Percentiles rank a stretch among this genome's conserved stretches.
Evolutionary conservation across 2,329 filamentous ascomycete genomes (phyloP).

Genomic region (Xylaria sp.): DNA sequence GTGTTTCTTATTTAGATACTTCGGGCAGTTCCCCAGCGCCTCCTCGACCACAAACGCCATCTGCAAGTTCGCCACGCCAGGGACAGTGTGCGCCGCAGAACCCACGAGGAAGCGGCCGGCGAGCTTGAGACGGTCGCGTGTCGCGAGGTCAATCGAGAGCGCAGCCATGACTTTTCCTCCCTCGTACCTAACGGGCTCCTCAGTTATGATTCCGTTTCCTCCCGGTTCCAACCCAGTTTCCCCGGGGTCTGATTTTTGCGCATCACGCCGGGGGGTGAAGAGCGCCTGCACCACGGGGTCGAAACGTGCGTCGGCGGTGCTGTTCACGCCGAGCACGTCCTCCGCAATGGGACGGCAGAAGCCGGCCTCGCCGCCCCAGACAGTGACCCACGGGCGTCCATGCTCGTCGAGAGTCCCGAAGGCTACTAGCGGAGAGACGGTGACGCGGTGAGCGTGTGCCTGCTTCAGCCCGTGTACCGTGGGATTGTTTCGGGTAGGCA

Average conservation of each 20-base stretch:
- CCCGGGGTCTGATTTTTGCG: background rate
- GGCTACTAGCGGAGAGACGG: constrained; percentile 70
- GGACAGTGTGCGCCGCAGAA: constrained; percentile 47
- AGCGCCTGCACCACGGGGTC: constrained; percentile 75
- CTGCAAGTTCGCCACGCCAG: constrained; percentile 47
- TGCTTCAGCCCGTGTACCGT: constrained; percentile 67
- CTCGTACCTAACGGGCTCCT: constrained; percentile 40
- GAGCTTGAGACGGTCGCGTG: constrained; percentile 74
- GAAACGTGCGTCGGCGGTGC: constrained; percentile 61
- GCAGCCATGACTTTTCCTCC: constrained; percentile 54
- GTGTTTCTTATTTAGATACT: constrained; percentile 79
- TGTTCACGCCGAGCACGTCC: constrained; percentile 67
- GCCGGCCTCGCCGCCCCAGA: constrained; percentile 77
- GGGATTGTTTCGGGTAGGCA: constrained; percentile 67
- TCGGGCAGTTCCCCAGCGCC: constrained; percentile 82
- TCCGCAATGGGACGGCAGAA: constrained; percentile 69
- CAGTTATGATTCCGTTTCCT: constrained; percentile 31
- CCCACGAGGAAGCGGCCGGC: constrained; percentile 73
- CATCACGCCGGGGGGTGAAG: constrained; percentile 52
- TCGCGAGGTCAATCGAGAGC: constrained; percentile 67
- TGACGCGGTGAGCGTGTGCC: constrained; percentile 65
- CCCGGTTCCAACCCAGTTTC: constrained; percentile 39
- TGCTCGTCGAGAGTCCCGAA: constrained; percentile 72
- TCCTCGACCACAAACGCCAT: constrained; percentile 73
- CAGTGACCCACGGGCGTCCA: constrained; percentile 73